Percentiles rank a stretch among this genome's conserved stretches.
Evolutionary conservation across 208 protist species (phyloP).

Genomic region (Acanthamoeba castellanii): DNA sequence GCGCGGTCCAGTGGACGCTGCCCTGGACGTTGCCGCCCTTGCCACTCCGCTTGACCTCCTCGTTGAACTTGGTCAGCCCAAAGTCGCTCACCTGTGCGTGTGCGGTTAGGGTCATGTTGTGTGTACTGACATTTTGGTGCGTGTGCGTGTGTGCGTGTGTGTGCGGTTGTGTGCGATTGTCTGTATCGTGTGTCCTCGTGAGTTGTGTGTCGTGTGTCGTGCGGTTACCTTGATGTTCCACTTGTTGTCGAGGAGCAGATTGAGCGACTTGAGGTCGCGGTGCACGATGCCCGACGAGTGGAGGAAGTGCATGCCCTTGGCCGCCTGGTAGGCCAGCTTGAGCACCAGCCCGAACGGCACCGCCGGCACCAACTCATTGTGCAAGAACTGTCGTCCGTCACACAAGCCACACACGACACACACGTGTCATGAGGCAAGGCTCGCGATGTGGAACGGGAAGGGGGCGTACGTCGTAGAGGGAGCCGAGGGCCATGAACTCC

Average conservation of each 20-base stretch:
- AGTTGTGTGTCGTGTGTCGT: background rate
- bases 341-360: conserved; percentile 6
- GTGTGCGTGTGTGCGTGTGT: background rate
- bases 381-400: background rate
- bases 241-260: conserved; percentile 54
- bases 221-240: conserved; percentile 65
- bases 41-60: conserved; percentile 3
- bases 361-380: conserved; percentile 58
- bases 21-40: background rate
- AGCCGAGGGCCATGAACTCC: conserved; percentile 17
- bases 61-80: conserved; percentile 70
- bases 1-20: conserved; percentile 57
- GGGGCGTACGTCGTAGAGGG: background rate
- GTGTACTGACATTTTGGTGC: background rate
- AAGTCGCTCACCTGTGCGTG: conserved; percentile 47
- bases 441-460: too few species aligned
- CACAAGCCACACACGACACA: too few species aligned
- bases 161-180: background rate
- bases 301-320: conserved; percentile 63
- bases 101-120: background rate
- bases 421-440: background rate
- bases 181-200: too few species aligned
- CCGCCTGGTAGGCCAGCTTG: conserved; percentile 44
- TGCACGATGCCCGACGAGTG: conserved; percentile 29
- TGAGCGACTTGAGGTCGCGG: conserved; percentile 50